phyloP scores from a whole-genome alignment of 306 rosid genomes.

The Cyclanthera cordifolia region DNA sequence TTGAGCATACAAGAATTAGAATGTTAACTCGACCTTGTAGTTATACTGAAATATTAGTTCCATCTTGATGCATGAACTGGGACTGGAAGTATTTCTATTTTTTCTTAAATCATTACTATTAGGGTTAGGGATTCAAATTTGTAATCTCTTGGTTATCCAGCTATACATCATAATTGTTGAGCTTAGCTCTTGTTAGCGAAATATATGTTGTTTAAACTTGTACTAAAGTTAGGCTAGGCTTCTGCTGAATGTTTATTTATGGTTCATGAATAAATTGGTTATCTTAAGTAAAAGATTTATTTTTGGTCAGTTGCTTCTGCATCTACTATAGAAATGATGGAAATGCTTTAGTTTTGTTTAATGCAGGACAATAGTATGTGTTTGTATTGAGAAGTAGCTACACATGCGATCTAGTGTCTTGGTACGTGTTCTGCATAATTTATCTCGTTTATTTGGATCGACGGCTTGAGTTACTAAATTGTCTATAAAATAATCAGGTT shows the following conservation, averaged over 20 bases:
- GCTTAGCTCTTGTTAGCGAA: not conserved
- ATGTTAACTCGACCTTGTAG: not conserved
- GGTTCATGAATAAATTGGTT: not conserved
- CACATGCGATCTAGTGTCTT: not conserved
- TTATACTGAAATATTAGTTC: not conserved
- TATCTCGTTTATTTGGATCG: not conserved
- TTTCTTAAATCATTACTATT: too few relatives aligned
- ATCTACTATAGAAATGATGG: not conserved
- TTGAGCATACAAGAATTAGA: not conserved
- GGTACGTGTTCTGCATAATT: not conserved
- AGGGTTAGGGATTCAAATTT: too few relatives aligned
- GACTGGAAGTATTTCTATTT: not conserved
- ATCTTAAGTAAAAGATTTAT: not conserved
- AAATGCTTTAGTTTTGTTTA: not conserved
- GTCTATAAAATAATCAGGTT: slow-evolving; percentile 27
- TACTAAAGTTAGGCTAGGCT: not conserved
- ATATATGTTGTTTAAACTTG: not conserved
- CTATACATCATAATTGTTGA: too few relatives aligned
- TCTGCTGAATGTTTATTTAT: not conserved
- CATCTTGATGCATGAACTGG: not conserved
- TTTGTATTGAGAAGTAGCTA: not conserved
- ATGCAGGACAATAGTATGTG: slow-evolving; percentile 2
- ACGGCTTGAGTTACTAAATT: slow-evolving; percentile 7
- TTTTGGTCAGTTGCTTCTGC: not conserved
- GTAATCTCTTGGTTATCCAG: too few relatives aligned